phyloP scores from a whole-genome alignment of 1,139 yeast species.

The Magnusiomyces ingens region DNA sequence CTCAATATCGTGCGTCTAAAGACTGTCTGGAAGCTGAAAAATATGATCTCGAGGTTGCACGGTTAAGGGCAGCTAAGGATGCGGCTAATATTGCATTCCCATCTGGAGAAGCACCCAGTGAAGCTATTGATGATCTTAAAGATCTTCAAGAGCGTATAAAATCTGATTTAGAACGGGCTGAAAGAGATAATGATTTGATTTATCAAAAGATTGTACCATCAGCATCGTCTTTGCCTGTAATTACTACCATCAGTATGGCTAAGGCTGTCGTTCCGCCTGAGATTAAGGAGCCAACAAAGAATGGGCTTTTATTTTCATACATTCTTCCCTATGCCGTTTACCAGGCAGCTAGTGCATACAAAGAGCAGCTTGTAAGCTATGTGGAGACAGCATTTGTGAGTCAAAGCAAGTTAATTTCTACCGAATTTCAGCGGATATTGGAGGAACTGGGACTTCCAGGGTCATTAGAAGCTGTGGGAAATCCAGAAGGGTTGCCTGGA shows the following conservation, averaged over 20 bases:
- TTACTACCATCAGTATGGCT: slow-evolving; percentile 47
- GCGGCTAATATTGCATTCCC: slow-evolving; percentile 39
- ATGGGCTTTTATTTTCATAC: slow-evolving; percentile 42
- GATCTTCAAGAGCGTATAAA: slow-evolving; percentile 44
- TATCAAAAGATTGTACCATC: slow-evolving; percentile 62
- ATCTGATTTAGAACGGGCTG: slow-evolving; percentile 48
- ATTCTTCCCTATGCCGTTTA: slow-evolving; percentile 62
- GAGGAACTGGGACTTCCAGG: slow-evolving; percentile 44
- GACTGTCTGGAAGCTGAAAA: slow-evolving; percentile 43
- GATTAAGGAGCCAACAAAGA: slow-evolving; percentile 18
- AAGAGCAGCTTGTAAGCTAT: slow-evolving; percentile 56
- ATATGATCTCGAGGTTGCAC: slow-evolving; percentile 67
- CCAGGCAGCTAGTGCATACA: slow-evolving; percentile 61
- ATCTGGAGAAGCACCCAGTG: slow-evolving; percentile 30
- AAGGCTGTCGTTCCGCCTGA: slow-evolving; percentile 42
- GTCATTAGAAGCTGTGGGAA: slow-evolving; percentile 54
- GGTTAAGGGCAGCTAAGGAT: slow-evolving; percentile 42
- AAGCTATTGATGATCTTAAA: slow-evolving; percentile 38
- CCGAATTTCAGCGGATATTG: slow-evolving; percentile 37
- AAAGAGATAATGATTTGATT: slow-evolving; percentile 74
- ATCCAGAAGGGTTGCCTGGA: slow-evolving; percentile 58
- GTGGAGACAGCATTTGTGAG: slow-evolving; percentile 44
- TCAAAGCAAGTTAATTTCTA: slow-evolving; percentile 49
- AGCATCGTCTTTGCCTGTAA: slow-evolving; percentile 37
- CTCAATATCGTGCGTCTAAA: slow-evolving; percentile 55